Evolutionary conservation across 225 moss, liverwort and hornwort species (phyloP).

Genomic region (Lunularia cruciata): DNA sequence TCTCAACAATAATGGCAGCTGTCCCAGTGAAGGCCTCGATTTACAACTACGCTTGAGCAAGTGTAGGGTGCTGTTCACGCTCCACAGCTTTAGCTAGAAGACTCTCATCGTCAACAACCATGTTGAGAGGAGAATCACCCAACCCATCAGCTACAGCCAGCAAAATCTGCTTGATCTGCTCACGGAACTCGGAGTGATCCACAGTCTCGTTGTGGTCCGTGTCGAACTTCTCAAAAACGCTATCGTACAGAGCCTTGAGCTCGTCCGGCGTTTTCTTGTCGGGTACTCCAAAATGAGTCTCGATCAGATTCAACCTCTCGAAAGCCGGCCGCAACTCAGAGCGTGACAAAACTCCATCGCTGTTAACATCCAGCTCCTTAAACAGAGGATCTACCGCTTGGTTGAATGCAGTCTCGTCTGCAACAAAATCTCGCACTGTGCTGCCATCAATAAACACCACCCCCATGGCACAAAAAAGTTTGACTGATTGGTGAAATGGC

Average conservation of each 20-base stretch:
- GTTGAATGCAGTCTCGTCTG: conserved; percentile 51
- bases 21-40: too few species aligned
- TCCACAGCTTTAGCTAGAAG: conserved; percentile 54
- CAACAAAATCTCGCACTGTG: conserved; percentile 60
- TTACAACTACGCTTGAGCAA: too few species aligned
- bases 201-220: conserved; percentile 62
- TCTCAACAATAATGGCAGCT: too few species aligned
- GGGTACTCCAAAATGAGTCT: conserved; percentile 63
- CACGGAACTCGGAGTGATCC: conserved; percentile 62
- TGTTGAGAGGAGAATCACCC: conserved; percentile 58
- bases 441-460: conserved; percentile 64
- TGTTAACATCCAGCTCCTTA: conserved; percentile 53
- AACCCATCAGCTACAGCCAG: conserved; percentile 74
- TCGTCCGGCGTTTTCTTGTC: conserved; percentile 61
- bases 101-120: conserved; percentile 58
- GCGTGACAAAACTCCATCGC: conserved; percentile 63
- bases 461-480: conserved; percentile 35
- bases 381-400: conserved; percentile 60
- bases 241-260: conserved; percentile 64
- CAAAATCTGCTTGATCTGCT: conserved; percentile 64
- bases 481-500: too few species aligned
- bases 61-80: conserved; percentile 39
- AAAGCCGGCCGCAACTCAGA: conserved; percentile 67
- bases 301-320: conserved; percentile 66
- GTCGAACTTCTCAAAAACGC: conserved; percentile 72